phyloP scores from a whole-genome alignment of 2,329 filamentous ascomycete species.

The Ramularia endophylla region DNA sequence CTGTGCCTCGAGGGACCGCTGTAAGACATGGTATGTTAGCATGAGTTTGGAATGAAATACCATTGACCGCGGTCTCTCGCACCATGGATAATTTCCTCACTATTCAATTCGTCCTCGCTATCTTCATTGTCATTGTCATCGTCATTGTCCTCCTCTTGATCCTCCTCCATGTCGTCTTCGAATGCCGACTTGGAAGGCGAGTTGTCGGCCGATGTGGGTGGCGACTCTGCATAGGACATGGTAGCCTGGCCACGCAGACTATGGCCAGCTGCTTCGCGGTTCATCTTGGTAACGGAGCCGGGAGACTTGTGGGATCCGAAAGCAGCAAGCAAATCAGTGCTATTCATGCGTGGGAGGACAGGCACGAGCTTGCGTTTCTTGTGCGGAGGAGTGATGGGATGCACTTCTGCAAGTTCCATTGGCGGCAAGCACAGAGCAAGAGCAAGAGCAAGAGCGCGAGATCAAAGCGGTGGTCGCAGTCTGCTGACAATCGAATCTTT shows the following conservation, averaged over 20 bases:
- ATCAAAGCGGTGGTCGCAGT: no score
- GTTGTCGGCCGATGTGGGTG: slow-evolving; percentile 9
- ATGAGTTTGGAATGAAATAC: no score
- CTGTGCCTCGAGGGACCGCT: slow-evolving; percentile 11
- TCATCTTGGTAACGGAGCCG: slow-evolving; percentile 22
- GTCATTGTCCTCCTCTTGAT: slow-evolving; percentile 3
- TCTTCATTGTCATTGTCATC: slow-evolving; percentile 4
- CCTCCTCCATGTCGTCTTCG: slow-evolving; percentile 9
- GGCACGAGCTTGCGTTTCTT: slow-evolving; percentile 13
- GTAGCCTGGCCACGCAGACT: slow-evolving; percentile 9
- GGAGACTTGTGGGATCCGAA: slow-evolving; percentile 25
- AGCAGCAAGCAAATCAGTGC: slow-evolving; percentile 21
- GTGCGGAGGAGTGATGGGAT: slow-evolving; percentile 12
- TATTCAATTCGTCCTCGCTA: slow-evolving; percentile 21
- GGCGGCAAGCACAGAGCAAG: no score
- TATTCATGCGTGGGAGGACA: slow-evolving; percentile 10
- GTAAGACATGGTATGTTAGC: not conserved
- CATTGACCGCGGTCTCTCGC: slow-evolving; percentile 14
- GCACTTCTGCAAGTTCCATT: slow-evolving; percentile 3
- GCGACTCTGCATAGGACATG: slow-evolving; percentile 21
- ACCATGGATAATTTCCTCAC: slow-evolving; percentile 21
- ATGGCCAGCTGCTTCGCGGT: slow-evolving; percentile 11
- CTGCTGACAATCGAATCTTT: no score
- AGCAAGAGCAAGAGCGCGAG: no score
- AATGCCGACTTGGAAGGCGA: slow-evolving; percentile 10